Conservation (phyloP, 495 filamentous ascomycete genomes). For the Xanthoparmelia taractica region DNA sequence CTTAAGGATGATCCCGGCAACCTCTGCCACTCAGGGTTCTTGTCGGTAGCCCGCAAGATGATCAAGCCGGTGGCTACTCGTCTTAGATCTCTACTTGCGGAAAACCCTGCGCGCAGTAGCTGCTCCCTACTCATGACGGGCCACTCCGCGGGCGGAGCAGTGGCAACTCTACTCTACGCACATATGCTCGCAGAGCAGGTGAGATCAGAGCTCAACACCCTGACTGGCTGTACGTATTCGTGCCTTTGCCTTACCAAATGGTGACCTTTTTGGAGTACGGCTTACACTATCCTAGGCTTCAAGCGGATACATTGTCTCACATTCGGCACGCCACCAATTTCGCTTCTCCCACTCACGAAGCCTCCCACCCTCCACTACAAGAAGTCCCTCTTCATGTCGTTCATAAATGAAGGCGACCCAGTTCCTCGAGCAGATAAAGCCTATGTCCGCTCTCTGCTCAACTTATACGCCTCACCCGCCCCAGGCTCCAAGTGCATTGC, state of each 20-base stretch:
- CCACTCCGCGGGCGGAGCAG: slow-evolving; percentile 75
- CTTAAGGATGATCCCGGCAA: slow-evolving; percentile 62
- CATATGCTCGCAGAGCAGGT: slow-evolving; percentile 62
- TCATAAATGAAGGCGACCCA: slow-evolving; percentile 80
- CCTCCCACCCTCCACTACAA: slow-evolving; percentile 40
- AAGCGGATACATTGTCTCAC: slow-evolving; percentile 73
- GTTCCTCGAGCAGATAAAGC: slow-evolving; percentile 67
- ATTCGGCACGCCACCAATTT: slow-evolving; percentile 72
- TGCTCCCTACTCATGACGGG: slow-evolving; percentile 75
- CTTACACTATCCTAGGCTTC: slow-evolving; percentile 40
- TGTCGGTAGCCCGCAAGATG: slow-evolving; percentile 68
- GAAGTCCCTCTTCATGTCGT: slow-evolving; percentile 64
- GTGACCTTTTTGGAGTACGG: background rate
- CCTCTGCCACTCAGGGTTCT: slow-evolving; percentile 68
- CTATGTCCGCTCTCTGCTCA: slow-evolving; percentile 62
- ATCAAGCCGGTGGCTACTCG: slow-evolving; percentile 59
- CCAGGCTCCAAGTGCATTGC: slow-evolving; percentile 33
- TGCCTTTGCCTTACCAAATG: background rate
- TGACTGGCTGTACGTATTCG: slow-evolving; percentile 43
- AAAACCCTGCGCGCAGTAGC: slow-evolving; percentile 56
- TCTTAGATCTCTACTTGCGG: slow-evolving; percentile 57
- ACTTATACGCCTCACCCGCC: slow-evolving; percentile 57
- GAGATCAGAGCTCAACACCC: slow-evolving; percentile 55
- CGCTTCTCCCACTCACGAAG: slow-evolving; percentile 56
- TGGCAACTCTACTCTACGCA: slow-evolving; percentile 66